These are phyloP conservation scores for Akebia trifoliata DNA, from an alignment of 164 flowering plant species.

Conservation along the genomic window DNA sequence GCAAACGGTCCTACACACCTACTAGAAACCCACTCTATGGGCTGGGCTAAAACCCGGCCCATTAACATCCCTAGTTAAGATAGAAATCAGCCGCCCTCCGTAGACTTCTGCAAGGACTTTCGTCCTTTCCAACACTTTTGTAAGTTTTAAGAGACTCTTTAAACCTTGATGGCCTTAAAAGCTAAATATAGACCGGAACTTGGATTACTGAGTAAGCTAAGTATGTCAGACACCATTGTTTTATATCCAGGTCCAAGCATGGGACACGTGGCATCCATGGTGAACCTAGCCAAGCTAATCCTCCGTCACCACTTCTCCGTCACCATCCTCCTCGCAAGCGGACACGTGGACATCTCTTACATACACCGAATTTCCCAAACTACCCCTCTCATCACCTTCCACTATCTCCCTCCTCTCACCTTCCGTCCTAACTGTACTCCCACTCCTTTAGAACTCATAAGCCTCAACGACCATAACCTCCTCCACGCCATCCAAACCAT, in stretches of 20 bases:
- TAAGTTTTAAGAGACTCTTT: too few species aligned
- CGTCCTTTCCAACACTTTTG: too few species aligned
- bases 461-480: constrained; percentile 26
- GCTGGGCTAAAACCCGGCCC: too few species aligned
- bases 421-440: constrained; percentile 14
- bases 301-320: constrained; percentile 14
- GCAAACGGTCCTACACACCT: too few species aligned
- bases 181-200: too few species aligned
- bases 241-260: constrained; percentile 30
- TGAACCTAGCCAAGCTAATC: constrained; percentile 30
- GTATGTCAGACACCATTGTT: constrained; percentile 18
- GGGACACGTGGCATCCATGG: constrained; percentile 37
- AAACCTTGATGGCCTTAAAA: too few species aligned
- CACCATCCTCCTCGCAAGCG: constrained; percentile 22
- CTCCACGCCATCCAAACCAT: constrained; percentile 21
- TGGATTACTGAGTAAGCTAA: too few species aligned
- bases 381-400: constrained; percentile 23
- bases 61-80: too few species aligned
- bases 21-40: too few species aligned
- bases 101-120: too few species aligned
- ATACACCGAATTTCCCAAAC: constrained; percentile 16
- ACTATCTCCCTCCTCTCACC: constrained; percentile 19
- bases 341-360: constrained; percentile 18
- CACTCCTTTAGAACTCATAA: constrained; percentile 13
- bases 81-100: too few species aligned